Conservation (phyloP, 1,284 basidiomycete genomes). For the Ceratobasidium sp. region DNA sequence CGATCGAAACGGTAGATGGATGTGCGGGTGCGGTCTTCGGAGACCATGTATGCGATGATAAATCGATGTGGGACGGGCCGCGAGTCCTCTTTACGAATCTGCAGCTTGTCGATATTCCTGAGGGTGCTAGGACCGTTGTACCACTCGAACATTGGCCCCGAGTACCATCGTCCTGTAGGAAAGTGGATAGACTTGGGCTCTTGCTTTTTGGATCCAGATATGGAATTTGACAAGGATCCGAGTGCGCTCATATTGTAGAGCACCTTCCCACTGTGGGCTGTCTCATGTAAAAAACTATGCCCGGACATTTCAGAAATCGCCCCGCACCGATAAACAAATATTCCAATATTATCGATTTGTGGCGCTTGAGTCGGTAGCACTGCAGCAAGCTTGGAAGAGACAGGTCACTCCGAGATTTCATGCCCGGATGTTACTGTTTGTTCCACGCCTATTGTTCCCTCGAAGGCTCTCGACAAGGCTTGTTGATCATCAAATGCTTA, state of each 20-base stretch:
- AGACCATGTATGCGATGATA: not conserved
- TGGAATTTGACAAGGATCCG: not conserved
- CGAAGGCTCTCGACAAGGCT: too few relatives aligned
- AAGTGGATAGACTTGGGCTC: not conserved
- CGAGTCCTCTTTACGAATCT: not conserved
- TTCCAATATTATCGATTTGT: too few relatives aligned
- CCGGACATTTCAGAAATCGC: too few relatives aligned
- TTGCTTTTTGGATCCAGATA: not conserved
- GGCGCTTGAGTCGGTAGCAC: too few relatives aligned
- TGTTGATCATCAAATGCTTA: too few relatives aligned
- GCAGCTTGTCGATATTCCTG: not conserved
- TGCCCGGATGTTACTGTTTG: too few relatives aligned
- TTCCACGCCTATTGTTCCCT: too few relatives aligned
- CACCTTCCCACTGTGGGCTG: not conserved
- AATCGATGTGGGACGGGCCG: not conserved
- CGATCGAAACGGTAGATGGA: slow-evolving; percentile 11
- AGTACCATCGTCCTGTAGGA: not conserved
- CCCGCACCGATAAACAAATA: too few relatives aligned
- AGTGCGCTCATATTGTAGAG: not conserved
- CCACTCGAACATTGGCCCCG: slow-evolving; percentile 10
- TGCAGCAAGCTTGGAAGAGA: too few relatives aligned
- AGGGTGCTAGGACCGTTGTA: not conserved
- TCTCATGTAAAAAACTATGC: too few relatives aligned
- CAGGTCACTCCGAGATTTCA: too few relatives aligned
- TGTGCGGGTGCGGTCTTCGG: not conserved